These are phyloP conservation scores for Gautieria morchelliformis DNA, from an alignment of 768 basidiomycete genomes.

Conservation along the genomic window DNA sequence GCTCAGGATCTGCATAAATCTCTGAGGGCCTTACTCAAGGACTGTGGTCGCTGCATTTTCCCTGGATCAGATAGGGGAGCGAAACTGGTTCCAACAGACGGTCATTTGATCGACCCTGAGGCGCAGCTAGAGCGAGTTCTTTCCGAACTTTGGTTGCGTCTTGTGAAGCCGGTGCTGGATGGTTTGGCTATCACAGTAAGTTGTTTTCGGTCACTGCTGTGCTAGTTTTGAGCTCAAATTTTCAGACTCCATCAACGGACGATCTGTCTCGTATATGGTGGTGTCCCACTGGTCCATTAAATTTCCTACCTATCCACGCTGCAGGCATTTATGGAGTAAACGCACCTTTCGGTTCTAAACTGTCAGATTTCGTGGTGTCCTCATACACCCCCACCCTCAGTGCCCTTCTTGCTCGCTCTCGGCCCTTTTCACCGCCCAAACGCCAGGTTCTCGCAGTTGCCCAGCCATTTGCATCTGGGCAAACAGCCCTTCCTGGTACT, in stretches of 20 bases:
- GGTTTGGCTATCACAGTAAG: neutral
- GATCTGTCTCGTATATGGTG: no score
- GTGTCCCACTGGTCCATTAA: conserved; percentile 11
- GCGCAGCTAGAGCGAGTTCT: neutral
- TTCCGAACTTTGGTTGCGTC: neutral
- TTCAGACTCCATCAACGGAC: no score
- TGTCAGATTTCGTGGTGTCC: conserved; percentile 5
- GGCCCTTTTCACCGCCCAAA: neutral
- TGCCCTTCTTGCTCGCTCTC: conserved; percentile 17
- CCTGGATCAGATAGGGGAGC: no score
- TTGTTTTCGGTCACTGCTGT: no score
- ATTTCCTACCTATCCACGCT: conserved; percentile 12
- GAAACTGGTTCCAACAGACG: no score
- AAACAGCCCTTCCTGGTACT: neutral
- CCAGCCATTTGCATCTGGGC: neutral
- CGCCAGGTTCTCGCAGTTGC: neutral
- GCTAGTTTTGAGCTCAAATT: no score
- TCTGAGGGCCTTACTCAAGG: neutral
- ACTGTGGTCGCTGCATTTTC: no score
- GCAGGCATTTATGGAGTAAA: conserved; percentile 7
- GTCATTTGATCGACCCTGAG: neutral
- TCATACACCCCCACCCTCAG: conserved; percentile 10
- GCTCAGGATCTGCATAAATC: neutral
- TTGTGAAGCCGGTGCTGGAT: neutral
- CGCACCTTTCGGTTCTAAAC: neutral